Base-by-base conservation (phyloP, 1,139 yeast species). In the Pichia sp. region DNA sequence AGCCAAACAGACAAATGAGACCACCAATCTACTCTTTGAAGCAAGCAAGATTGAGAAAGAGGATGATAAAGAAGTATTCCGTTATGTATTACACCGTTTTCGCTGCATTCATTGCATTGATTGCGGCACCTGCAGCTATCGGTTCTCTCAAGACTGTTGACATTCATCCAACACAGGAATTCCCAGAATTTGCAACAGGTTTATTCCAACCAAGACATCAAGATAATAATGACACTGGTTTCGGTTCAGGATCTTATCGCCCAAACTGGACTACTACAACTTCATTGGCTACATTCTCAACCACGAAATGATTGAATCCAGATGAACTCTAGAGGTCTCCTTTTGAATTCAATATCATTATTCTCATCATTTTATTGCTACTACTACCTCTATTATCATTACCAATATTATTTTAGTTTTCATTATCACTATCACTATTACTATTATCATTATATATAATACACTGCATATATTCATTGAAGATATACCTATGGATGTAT, bases 11-110 rank as follows among this genome's bases (percentile, higher is more conserved):
- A 75, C 96, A 93, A 76, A 93, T 93, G 67, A 88, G 99, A 74
- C 99, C 98, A 60, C 99, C 99, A 64, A 93, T 95, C 69, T 95
- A 89, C 75, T 90, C 98, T 18, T 79, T 93, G 76, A 93, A 95
- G 75, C 99, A 95, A 75, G 95, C 95, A 60, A 86, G 91, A 75
- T 84, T 95, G 71, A 87, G 99, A 78, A 91, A 88, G 87, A 85
- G 99, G 76, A 93, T 95, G 96, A 97, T 95, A 46, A 85, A 89
- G 74, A 90, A 90, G 75, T 95, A 93, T 76, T 85, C 96, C 60
- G 73, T 88, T 23, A 77, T 95, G 68, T 95, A 85, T 79, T 83
- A 89, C 64, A 66, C 74, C 51, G 74, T 95, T 58, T 74, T 95
- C 66, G 66, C 82, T 44, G 66, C 88, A 60, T 89, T 90, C 66